Evolutionary conservation across 768 basidiomycete genomes (phyloP), one percentile per base, ranked within the genome.

Genomic region (Neoboletus subvelutipes): DNA sequence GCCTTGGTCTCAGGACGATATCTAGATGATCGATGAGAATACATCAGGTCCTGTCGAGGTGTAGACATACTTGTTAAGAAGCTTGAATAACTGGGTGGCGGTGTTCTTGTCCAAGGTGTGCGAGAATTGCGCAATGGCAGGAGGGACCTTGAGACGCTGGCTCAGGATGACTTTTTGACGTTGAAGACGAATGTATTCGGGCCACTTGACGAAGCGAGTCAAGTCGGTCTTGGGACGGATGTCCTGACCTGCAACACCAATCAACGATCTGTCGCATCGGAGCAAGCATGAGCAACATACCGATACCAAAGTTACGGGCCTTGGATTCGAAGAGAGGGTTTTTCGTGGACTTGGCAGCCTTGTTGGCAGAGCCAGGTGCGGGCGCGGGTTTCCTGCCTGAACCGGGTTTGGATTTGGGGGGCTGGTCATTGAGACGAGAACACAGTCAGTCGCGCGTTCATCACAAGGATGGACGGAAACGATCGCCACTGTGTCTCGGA

Each of bases 41-140:
- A 36, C 0, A 36, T 33, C 34, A 4, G 4, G 6, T 3, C 10
- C 1, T 17, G n/a, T 20, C 11, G 40, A 28, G 15, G 45, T 20
- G 18, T 26, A 3, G 1, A 42, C 71, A 64, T 70, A 83, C 83
- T 98, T 98, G 87, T 99, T 96, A 46, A 98, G 76, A 59, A 99
- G 86, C 78, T 96, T 95, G 87, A 98, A 98, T 59, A 98, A 77
- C 76, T 98, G 95, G 31, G 92, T 94, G 22, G 96, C 96, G 50
- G 95, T 98, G 84, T 98, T 98, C 85, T 97, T 98, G 85, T 99
- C 96, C 71, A 99, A 82, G 45, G 94, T 94, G 84, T 89, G 83
- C n/a, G 87, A 85, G 83, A 98, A 98, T 75, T 99, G 96, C 47
- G 94, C 92, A 67, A 99, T 95, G 65, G 96, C 92, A 40, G 96